Conservation (phyloP, 2,329 filamentous ascomycete species). For the Cladosporium sp. region DNA sequence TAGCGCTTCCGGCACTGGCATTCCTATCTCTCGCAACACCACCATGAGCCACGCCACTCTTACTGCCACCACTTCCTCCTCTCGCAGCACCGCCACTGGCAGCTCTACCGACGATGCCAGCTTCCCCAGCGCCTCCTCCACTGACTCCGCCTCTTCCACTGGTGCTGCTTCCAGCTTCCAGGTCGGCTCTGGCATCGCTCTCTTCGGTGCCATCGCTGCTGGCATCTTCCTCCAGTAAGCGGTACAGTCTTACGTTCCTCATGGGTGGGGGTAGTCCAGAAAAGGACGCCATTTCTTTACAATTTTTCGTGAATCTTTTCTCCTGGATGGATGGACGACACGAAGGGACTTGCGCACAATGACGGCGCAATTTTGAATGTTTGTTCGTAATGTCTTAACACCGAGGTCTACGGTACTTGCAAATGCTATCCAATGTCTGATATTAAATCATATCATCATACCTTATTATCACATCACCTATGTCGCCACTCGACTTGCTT, state of each 20-base stretch:
- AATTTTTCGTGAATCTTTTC: background rate
- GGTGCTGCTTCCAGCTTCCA: slow-evolving; percentile 30
- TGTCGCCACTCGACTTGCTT: background rate
- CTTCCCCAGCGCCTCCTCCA: slow-evolving; percentile 10
- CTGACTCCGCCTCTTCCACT: slow-evolving; percentile 19
- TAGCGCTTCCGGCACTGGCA: slow-evolving; percentile 26
- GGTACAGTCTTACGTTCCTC: background rate
- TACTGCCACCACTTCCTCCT: slow-evolving; percentile 21
- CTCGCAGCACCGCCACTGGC: slow-evolving; percentile 17
- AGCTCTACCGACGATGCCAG: slow-evolving; percentile 17
- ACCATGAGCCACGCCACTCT: slow-evolving; percentile 30
- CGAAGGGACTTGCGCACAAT: background rate
- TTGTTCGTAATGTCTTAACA: slow-evolving; percentile 17
- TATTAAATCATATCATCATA: background rate
- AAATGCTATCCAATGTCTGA: slow-evolving; percentile 16
- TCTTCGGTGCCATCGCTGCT: slow-evolving; percentile 44
- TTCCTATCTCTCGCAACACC: slow-evolving; percentile 31
- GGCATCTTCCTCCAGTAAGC: slow-evolving; percentile 30
- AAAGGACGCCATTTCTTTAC: background rate
- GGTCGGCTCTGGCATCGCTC: slow-evolving; percentile 39
- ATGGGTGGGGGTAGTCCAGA: background rate
- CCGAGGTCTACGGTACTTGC: slow-evolving; percentile 15
- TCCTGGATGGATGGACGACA: background rate
- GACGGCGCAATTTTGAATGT: slow-evolving; percentile 1
- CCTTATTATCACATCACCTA: too few relatives aligned